Evolutionary conservation across 2,329 filamentous ascomycete species (phyloP).

Genomic region (Phyllosticta citriasiana): DNA sequence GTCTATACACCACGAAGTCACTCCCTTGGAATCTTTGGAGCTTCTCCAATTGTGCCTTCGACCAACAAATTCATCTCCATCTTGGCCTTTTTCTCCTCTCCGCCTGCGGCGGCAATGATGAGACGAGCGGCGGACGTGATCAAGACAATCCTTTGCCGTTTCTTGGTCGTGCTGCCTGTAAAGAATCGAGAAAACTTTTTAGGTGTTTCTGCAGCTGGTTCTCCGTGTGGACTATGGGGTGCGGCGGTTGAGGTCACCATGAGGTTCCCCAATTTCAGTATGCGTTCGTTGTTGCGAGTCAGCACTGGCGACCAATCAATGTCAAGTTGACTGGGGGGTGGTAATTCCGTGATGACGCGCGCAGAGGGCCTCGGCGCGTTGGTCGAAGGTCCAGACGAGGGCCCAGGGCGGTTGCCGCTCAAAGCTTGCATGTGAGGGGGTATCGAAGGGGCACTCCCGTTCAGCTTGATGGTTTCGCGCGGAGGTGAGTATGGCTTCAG

Average conservation of each 20-base stretch:
- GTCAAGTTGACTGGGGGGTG: conserved; percentile 91
- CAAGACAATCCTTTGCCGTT: conserved; percentile 86
- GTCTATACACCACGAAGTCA: conserved; percentile 83
- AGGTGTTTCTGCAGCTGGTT: conserved; percentile 44
- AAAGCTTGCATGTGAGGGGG: conserved; percentile 11
- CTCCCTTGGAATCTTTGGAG: conserved; percentile 75
- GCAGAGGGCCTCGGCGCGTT: conserved; percentile 46
- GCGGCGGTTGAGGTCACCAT: conserved; percentile 73
- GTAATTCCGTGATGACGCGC: conserved; percentile 83
- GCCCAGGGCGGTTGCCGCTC: conserved; percentile 19
- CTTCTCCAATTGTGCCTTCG: conserved; percentile 68
- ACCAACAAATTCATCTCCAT: conserved; percentile 77
- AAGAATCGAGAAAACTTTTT: conserved; percentile 94
- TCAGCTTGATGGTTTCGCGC: conserved; percentile 52
- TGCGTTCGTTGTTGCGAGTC: conserved; percentile 82
- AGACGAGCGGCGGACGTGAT: conserved; percentile 86
- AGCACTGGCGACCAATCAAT: conserved; percentile 98
- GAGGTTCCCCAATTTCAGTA: conserved; percentile 85
- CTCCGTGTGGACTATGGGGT: conserved; percentile 60
- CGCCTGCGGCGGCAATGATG: conserved; percentile 79
- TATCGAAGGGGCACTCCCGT: conserved; percentile 25
- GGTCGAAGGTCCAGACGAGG: conserved; percentile 15
- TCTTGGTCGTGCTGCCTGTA: conserved; percentile 81
- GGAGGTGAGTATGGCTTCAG: conserved; percentile 73
- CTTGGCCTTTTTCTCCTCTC: conserved; percentile 93